Base-by-base conservation (phyloP, 2,329 filamentous ascomycete species). In the Karstenula rhodostoma region DNA sequence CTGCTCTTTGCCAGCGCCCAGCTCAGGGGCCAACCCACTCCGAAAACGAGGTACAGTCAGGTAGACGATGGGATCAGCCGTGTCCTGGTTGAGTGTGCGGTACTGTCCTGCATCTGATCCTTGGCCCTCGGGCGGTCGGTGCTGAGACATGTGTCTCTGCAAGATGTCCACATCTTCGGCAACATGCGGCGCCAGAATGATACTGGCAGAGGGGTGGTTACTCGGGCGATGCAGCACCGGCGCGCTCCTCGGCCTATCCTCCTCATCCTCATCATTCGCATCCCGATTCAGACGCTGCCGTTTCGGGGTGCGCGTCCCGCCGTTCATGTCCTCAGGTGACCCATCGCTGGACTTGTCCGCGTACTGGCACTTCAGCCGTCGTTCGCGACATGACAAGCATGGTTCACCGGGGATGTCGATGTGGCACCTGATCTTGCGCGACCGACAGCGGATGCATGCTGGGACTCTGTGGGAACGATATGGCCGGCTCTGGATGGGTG, bases 41-140 rank as follows among this genome's bases (percentile, higher is more conserved):
- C 84, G 79, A 53, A 81, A 81, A 42, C 82, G 76, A 10, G 83
- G 82, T 3, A 86, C 81, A 5, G 83, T 83, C 9, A 78, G 68
- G 52, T 80, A 80, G 2, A 80, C 72, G 7, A 80, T 74, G 4
- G 78, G 75, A 50, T 79, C 72, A 22, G 80, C 76, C 6, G 70
- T 64, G 55, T 76, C 80, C 55, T 80, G 83, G 1, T 81, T 82
- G 33, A 85, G 80, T 8, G 83, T 82, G 49, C 83, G 83, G 60
- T 85, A 86, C 17, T 79, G 80, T 32, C 79, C 80, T 13, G 72
- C 57, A 12, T 61, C 58, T 19, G 74, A 70, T 65, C 46, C 42
- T 67, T 71, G 15, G 15, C 48, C 25, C 47, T 47, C 32, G 2
- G 42, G 22, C 6, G 56, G 35, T 25, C 67, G 65, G 29, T 75